Evolutionary conservation across 306 rosid genomes (phyloP).

Genomic region (Crotalaria pallida): DNA sequence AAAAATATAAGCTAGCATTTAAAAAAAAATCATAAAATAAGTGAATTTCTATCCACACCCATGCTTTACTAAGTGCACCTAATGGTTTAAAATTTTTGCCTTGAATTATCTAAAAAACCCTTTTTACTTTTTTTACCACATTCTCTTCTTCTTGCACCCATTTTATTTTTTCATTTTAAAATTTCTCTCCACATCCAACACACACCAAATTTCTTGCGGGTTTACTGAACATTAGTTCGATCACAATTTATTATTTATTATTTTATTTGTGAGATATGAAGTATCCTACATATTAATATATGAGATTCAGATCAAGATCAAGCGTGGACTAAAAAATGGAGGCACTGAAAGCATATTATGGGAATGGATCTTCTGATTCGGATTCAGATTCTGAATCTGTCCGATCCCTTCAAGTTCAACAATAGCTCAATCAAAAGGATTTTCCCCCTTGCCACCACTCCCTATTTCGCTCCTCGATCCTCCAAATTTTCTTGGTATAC

Average conservation of each 20-base stretch:
- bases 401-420: slow-evolving; percentile 25
- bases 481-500: slow-evolving; percentile 34
- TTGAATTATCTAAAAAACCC: too few relatives aligned
- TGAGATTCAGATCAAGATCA: background rate
- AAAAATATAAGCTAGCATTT: too few relatives aligned
- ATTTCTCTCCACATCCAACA: too few relatives aligned
- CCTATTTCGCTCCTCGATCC: slow-evolving; percentile 57
- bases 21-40: too few relatives aligned
- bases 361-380: slow-evolving; percentile 62
- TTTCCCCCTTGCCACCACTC: slow-evolving; percentile 53
- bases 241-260: slow-evolving; percentile 6
- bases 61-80: too few relatives aligned
- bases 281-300: background rate
- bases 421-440: background rate
- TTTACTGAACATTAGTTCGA: background rate
- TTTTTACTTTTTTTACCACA: too few relatives aligned
- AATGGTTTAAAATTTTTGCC: too few relatives aligned
- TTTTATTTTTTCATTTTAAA: too few relatives aligned
- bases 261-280: background rate
- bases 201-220: too few relatives aligned
- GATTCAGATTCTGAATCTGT: slow-evolving; percentile 48
- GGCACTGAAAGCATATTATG: slow-evolving; percentile 63
- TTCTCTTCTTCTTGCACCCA: too few relatives aligned
- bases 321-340: slow-evolving; percentile 41
- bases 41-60: too few relatives aligned